Percentiles rank a stretch among this genome's conserved stretches.
Evolutionary conservation across 2,329 filamentous ascomycete genomes (phyloP).

Genomic region (Colletotrichum lentis): DNA sequence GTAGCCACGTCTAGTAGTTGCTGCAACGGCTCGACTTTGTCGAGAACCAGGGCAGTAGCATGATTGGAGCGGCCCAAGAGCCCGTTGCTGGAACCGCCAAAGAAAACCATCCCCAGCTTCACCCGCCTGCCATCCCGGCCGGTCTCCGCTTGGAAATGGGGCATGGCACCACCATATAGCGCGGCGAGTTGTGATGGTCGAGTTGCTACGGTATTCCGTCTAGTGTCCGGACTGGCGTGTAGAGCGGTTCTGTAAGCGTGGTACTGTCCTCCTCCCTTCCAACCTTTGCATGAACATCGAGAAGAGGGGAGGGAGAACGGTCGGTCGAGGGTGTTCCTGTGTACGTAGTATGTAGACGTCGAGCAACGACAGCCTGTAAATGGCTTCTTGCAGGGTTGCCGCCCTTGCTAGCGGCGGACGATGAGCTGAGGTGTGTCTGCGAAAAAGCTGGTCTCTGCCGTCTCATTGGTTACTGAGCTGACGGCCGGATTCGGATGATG

Average conservation of each 20-base stretch:
- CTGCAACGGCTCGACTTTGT: conserved; percentile 19
- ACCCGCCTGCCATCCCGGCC: conserved; percentile 30
- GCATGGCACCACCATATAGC: conserved; percentile 36
- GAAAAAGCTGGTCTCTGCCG: conserved; percentile 42
- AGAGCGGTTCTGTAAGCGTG: conserved; percentile 27
- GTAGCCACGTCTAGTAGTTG: not conserved
- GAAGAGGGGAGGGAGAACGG: conserved; percentile 16
- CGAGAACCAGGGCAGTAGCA: conserved; percentile 30
- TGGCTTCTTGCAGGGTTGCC: conserved; percentile 42
- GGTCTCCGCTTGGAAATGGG: conserved; percentile 31
- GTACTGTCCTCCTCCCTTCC: conserved; percentile 16
- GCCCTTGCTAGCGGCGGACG: conserved; percentile 43
- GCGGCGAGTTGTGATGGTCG: conserved; percentile 1
- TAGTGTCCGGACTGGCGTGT: conserved; percentile 13
- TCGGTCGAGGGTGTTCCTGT: conserved; percentile 42
- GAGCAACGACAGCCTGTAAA: conserved; percentile 47
- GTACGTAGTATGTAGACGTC: conserved; percentile 33
- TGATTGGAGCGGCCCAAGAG: conserved; percentile 35
- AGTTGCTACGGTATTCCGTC: conserved; percentile 7
- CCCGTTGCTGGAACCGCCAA: conserved; percentile 19
- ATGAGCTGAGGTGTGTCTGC: conserved; percentile 48
- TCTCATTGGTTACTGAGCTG: conserved; percentile 45
- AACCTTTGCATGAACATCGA: conserved; percentile 30
- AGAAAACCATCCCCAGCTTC: conserved; percentile 16
- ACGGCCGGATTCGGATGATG: conserved; percentile 35